A percentile compares a stretch with the other conserved stretches of the same genome.
These are phyloP conservation scores for Chaetomium sp. DNA, from an alignment of 2,329 filamentous ascomycete genomes.

Conservation along the genomic window DNA sequence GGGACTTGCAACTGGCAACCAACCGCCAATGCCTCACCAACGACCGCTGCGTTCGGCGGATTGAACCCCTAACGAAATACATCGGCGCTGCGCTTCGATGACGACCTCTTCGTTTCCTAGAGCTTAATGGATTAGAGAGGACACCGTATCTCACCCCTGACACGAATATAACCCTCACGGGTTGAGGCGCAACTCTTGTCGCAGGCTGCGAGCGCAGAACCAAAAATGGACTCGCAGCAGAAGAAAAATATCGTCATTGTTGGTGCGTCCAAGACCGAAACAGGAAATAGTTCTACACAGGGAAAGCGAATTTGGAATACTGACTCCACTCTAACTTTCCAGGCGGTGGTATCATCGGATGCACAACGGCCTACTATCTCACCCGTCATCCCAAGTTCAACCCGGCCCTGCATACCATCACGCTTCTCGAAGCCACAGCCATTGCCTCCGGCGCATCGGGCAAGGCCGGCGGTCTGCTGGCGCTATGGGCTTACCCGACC, in stretches of 20 bases:
- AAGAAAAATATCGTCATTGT: constrained; percentile 45
- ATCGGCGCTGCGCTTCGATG: too few relatives aligned
- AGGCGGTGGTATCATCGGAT: constrained; percentile 92
- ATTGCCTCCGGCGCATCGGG: constrained; percentile 91
- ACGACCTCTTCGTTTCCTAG: too few relatives aligned
- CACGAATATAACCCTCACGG: background rate
- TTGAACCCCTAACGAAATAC: too few relatives aligned
- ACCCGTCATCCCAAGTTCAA: constrained; percentile 80
- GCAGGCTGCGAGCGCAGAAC: background rate
- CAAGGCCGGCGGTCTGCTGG: constrained; percentile 87
- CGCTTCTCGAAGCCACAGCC: constrained; percentile 75
- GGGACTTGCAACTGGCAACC: background rate
- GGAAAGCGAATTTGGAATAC: too few relatives aligned
- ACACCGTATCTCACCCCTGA: background rate
- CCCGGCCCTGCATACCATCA: constrained; percentile 67
- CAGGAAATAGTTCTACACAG: constrained; percentile 3
- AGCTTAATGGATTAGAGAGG: too few relatives aligned
- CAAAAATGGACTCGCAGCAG: constrained; percentile 22
- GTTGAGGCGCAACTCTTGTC: background rate
- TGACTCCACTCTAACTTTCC: background rate
- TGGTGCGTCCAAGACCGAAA: constrained; percentile 24
- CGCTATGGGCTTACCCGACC: constrained; percentile 82
- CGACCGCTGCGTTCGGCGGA: too few relatives aligned
- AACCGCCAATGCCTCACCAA: background rate
- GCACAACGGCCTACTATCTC: constrained; percentile 84